Evolutionary conservation across 495 filamentous ascomycete species (phyloP).

Genomic region (Gamarada debralockiae): DNA sequence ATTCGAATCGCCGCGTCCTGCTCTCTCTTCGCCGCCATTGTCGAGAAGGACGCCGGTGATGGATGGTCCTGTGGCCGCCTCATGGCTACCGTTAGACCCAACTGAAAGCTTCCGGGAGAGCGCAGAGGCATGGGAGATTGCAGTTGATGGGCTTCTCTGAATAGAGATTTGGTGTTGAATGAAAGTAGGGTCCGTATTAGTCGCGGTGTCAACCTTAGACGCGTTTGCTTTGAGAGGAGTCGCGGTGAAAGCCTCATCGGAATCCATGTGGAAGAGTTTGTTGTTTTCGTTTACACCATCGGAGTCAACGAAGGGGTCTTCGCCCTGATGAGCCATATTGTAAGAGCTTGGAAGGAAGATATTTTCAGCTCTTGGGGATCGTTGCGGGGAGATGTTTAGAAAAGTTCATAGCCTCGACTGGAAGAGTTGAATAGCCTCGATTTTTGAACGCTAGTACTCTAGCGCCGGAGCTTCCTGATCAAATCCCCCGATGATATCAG

Average conservation of each 20-base stretch:
- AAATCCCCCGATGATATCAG: background rate
- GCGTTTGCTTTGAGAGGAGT: constrained; percentile 6
- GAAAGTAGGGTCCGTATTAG: constrained; percentile 13
- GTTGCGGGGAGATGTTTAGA: too few species aligned
- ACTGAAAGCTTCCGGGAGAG: constrained; percentile 13
- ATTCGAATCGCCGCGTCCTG: constrained; percentile 4
- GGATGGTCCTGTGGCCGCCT: background rate
- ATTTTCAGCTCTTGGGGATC: too few species aligned
- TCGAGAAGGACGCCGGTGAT: background rate
- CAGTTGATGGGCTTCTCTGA: constrained; percentile 16
- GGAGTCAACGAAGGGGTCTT: background rate
- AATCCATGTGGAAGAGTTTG: constrained; percentile 1
- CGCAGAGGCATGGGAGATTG: constrained; percentile 6
- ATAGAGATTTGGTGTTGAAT: constrained; percentile 20
- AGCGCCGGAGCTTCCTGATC: too few species aligned
- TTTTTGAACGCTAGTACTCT: too few species aligned
- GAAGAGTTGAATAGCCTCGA: too few species aligned
- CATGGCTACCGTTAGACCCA: constrained; percentile 14
- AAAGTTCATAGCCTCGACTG: too few species aligned
- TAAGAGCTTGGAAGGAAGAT: too few species aligned
- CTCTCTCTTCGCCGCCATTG: background rate
- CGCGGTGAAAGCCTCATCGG: constrained; percentile 13
- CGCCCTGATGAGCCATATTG: constrained; percentile 6
- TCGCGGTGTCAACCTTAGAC: background rate
- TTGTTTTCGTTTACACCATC: background rate